Conservation (phyloP, 2,329 filamentous ascomycete species). For the Penicillium sp. region DNA sequence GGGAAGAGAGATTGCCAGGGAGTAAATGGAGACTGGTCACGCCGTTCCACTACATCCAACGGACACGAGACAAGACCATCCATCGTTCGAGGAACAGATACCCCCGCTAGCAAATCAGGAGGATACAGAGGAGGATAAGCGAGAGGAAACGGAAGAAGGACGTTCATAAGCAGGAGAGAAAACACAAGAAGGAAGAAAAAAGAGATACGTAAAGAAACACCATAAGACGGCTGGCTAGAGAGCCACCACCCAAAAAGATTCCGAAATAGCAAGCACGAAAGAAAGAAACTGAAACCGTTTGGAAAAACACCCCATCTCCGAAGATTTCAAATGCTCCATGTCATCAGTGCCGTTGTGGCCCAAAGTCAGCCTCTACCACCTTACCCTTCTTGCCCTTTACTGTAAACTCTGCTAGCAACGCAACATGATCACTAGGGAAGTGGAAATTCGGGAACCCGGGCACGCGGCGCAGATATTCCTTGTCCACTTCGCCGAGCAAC, state of each 20-base stretch:
- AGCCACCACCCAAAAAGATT: slow-evolving; percentile 37
- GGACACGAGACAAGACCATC: slow-evolving; percentile 19
- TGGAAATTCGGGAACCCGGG: slow-evolving; percentile 93
- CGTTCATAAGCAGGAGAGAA: slow-evolving; percentile 26
- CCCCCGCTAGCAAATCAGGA: slow-evolving; percentile 16
- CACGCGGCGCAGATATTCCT: slow-evolving; percentile 78
- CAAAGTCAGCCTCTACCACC: slow-evolving; percentile 63
- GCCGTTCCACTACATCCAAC: slow-evolving; percentile 34
- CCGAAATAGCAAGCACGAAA: slow-evolving; percentile 37
- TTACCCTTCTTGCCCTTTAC: slow-evolving; percentile 87
- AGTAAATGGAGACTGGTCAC: slow-evolving; percentile 23
- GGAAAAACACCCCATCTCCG: slow-evolving; percentile 41
- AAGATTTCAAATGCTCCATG: slow-evolving; percentile 39
- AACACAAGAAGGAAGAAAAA: slow-evolving; percentile 22
- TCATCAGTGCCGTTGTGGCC: slow-evolving; percentile 47
- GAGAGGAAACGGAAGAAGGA: slow-evolving; percentile 20
- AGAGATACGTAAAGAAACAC: slow-evolving; percentile 25
- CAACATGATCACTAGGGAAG: slow-evolving; percentile 90
- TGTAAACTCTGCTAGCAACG: slow-evolving; percentile 83
- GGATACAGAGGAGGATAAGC: slow-evolving; percentile 12
- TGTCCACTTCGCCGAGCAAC: slow-evolving; percentile 81
- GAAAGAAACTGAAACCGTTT: slow-evolving; percentile 34
- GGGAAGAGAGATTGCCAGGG: slow-evolving; percentile 13
- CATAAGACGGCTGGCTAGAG: slow-evolving; percentile 29
- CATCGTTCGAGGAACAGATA: slow-evolving; percentile 11